Conservation (phyloP, 768 basidiomycete genomes). For the Phlegmacium glaucopus region DNA sequence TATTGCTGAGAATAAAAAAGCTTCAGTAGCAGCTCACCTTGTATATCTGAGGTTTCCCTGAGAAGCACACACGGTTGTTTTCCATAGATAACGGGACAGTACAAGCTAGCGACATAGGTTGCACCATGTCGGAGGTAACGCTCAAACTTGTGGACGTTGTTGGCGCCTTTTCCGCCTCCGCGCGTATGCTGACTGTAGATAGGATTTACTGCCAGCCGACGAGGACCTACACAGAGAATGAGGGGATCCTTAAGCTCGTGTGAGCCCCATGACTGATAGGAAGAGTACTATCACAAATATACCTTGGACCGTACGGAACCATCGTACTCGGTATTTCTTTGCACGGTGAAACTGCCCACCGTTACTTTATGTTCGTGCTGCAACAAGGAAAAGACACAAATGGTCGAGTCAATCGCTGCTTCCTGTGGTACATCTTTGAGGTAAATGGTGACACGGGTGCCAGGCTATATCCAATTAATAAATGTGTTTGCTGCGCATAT, state of each 20-base stretch:
- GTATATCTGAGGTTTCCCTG: slow-evolving; percentile 59
- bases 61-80: slow-evolving; percentile 78
- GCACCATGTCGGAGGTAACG: slow-evolving; percentile 82
- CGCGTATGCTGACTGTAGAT: slow-evolving; percentile 90
- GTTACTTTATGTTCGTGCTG: slow-evolving; percentile 97
- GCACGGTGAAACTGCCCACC: slow-evolving; percentile 88
- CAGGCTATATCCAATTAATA: slow-evolving; percentile 49
- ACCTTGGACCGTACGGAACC: slow-evolving; percentile 92
- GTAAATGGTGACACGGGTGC: slow-evolving; percentile 73
- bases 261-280: background rate
- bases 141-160: slow-evolving; percentile 98
- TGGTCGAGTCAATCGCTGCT: slow-evolving; percentile 43
- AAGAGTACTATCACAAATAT: background rate
- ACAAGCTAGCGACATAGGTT: slow-evolving; percentile 82
- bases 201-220: slow-evolving; percentile 81
- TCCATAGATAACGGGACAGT: slow-evolving; percentile 87
- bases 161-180: slow-evolving; percentile 86
- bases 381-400: slow-evolving; percentile 77
- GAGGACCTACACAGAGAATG: slow-evolving; percentile 84
- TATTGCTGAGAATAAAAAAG: slow-evolving; percentile 2
- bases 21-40: slow-evolving; percentile 44
- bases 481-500: background rate
- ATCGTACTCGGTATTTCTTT: slow-evolving; percentile 92
- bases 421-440: slow-evolving; percentile 73
- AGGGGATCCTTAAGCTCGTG: slow-evolving; percentile 66